Conservation (phyloP, 257 asterid species). For the Nicotiana undulata region DNA sequence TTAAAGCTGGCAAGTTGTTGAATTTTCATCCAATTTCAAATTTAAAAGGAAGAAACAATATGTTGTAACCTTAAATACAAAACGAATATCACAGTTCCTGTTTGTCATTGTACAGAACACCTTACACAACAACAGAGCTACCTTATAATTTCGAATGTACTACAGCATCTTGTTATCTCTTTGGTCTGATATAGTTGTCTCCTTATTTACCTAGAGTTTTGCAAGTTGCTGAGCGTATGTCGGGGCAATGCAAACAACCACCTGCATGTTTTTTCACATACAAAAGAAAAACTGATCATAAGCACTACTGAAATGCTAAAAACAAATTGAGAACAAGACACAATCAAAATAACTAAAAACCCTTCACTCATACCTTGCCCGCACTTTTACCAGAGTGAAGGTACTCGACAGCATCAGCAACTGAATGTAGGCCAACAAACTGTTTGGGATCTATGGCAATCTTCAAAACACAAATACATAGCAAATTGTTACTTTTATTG, state of each 20-base stretch:
- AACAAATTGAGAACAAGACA: neutral
- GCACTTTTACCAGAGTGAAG: conserved; percentile 91
- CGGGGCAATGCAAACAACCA: conserved; percentile 81
- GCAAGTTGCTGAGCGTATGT: conserved; percentile 38
- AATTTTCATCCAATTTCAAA: neutral
- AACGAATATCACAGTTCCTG: neutral
- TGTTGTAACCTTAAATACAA: neutral
- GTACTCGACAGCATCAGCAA: conserved; percentile 84
- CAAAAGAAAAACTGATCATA: neutral
- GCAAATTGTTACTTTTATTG: neutral
- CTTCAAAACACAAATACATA: conserved; percentile 26
- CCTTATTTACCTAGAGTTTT: conserved; percentile 18
- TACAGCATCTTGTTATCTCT: neutral
- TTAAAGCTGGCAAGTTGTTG: neutral
- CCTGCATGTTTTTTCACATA: conserved; percentile 34
- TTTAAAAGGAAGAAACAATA: neutral
- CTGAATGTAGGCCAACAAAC: conserved; percentile 65
- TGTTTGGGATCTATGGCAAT: conserved; percentile 65
- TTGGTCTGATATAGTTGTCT: neutral
- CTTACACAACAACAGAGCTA: neutral
- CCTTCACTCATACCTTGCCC: conserved; percentile 63
- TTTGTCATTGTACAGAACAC: neutral
- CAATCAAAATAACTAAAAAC: neutral
- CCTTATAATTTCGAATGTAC: neutral
- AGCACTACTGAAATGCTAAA: neutral